Evolutionary conservation across 2,329 filamentous ascomycete genomes (phyloP).

Genomic region (Microsporum ferrugineum): DNA sequence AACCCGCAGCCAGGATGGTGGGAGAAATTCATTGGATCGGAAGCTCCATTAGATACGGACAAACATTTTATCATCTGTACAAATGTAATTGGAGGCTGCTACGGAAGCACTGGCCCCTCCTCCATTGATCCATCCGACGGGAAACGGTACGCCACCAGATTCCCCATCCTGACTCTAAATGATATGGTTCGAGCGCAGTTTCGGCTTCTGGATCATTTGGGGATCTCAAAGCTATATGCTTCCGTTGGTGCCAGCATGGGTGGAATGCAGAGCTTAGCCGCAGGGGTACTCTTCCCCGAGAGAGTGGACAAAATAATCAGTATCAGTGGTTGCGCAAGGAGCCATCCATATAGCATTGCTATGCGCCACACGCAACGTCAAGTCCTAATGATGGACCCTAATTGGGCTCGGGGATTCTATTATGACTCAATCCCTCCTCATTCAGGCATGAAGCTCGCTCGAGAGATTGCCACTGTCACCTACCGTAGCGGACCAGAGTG

Average conservation of each 20-base stretch:
- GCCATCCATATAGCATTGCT: constrained; percentile 94
- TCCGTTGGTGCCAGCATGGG: constrained; percentile 97
- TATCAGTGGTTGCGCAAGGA: constrained; percentile 86
- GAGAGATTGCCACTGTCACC: constrained; percentile 94
- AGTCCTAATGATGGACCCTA: constrained; percentile 97
- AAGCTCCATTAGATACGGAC: constrained; percentile 71
- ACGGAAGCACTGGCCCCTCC: constrained; percentile 83
- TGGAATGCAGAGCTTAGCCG: constrained; percentile 90
- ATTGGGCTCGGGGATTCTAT: constrained; percentile 93
- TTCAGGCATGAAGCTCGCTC: constrained; percentile 91
- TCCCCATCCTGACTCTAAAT: constrained; percentile 88
- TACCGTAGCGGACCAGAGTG: constrained; percentile 95
- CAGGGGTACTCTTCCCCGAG: constrained; percentile 70
- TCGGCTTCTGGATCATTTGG: constrained; percentile 66
- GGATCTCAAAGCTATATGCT: constrained; percentile 69
- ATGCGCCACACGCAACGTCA: constrained; percentile 97
- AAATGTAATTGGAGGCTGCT: constrained; percentile 92
- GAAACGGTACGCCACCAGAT: constrained; percentile 80
- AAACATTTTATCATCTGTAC: constrained; percentile 93
- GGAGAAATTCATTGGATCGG: constrained; percentile 95
- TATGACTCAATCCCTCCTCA: constrained; percentile 82
- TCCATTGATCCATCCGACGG: constrained; percentile 82
- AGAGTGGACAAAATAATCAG: constrained; percentile 72
- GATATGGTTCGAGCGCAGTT: constrained; percentile 98
- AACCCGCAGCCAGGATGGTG: constrained; percentile 94